These are phyloP conservation scores for Mycena albidolilacea DNA, from an alignment of 768 basidiomycete genomes.

Conservation along the genomic window DNA sequence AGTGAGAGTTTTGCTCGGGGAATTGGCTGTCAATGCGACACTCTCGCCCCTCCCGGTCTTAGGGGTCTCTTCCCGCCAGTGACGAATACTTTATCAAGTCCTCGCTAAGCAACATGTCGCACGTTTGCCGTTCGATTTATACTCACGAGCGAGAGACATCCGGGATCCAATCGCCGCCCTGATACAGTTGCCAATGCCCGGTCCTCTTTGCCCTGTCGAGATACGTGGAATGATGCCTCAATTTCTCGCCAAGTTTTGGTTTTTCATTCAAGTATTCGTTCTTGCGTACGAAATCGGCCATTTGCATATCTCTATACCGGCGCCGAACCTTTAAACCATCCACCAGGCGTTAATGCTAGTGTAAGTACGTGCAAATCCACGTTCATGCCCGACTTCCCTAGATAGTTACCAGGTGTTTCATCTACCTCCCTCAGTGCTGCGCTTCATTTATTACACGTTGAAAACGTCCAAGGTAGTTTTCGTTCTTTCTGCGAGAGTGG, in stretches of 20 bases:
- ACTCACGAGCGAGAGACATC: neutral
- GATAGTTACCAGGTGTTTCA: neutral
- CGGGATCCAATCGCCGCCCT: constrained; percentile 3
- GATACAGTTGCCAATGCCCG: neutral
- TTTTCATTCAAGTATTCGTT: neutral
- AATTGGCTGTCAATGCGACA: neutral
- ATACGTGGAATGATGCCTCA: neutral
- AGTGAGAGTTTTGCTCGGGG: neutral
- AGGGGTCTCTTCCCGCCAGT: neutral
- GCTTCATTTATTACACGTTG: neutral
- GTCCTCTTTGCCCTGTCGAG: neutral
- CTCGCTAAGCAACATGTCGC: neutral
- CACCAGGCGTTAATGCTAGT: neutral
- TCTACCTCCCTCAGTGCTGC: neutral
- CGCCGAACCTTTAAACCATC: neutral
- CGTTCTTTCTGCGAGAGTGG: neutral
- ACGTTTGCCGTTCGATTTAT: neutral
- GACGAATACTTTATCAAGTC: constrained; percentile 1
- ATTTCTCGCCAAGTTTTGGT: neutral
- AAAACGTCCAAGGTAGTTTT: neutral
- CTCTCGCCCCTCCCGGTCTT: neutral
- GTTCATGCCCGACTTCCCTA: neutral
- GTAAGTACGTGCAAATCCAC: neutral
- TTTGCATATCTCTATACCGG: neutral
- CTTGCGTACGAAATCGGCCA: neutral